A percentile compares a stretch with the other conserved stretches of the same genome.
Conservation (phyloP, 2,329 filamentous ascomycete genomes). For the Niveomyces coronatus region DNA sequence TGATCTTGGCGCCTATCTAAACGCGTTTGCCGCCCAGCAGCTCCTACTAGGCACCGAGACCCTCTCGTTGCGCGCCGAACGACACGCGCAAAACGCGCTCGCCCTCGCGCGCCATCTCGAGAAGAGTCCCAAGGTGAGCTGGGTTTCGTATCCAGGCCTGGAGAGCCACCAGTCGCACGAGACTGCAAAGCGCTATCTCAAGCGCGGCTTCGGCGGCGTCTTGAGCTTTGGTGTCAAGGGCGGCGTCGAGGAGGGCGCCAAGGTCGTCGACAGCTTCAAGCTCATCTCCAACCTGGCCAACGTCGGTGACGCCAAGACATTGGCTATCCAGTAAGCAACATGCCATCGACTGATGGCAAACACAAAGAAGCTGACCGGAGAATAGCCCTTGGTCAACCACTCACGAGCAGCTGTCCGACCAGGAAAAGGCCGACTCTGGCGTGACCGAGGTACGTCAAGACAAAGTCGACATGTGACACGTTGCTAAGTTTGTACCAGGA, state of each 20-base stretch:
- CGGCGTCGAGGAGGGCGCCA: conserved; percentile 68
- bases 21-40: conserved; percentile 89
- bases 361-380: too few relatives aligned
- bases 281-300: conserved; percentile 94
- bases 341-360: background rate
- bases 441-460: conserved; percentile 54
- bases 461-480: background rate
- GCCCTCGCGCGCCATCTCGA: conserved; percentile 75
- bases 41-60: conserved; percentile 85
- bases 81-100: conserved; percentile 77
- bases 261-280: conserved; percentile 90
- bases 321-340: conserved; percentile 64
- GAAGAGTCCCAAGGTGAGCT: conserved; percentile 71
- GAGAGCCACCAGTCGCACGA: conserved; percentile 71
- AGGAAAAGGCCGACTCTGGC: conserved; percentile 71
- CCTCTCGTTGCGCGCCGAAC: conserved; percentile 72
- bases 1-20: conserved; percentile 73
- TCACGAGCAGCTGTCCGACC: conserved; percentile 78
- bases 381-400: conserved; percentile 76
- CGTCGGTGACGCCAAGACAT: conserved; percentile 88
- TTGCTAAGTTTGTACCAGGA: too few relatives aligned
- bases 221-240: conserved; percentile 91
- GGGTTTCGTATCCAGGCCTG: conserved; percentile 91
- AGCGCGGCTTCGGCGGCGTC: conserved; percentile 78
- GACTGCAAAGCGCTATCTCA: conserved; percentile 77